These are phyloP conservation scores for Paramecium tetraurelia DNA, from an alignment of 73 alveolate genomes.

Conservation along the genomic window DNA sequence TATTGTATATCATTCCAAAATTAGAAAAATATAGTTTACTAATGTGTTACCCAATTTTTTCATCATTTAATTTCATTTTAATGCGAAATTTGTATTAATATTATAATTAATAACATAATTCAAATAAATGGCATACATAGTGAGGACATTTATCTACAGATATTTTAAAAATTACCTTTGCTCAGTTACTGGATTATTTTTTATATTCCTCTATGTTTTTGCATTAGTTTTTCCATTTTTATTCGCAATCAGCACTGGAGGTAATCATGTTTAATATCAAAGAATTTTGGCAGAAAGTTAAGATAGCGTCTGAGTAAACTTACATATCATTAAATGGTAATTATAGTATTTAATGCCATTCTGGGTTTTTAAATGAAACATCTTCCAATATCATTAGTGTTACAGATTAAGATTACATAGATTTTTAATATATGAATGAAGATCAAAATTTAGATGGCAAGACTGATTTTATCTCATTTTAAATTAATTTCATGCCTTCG, in stretches of 20 bases:
- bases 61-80: not conserved
- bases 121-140: constrained; percentile 33
- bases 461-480: not conserved
- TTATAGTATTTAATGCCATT: not conserved
- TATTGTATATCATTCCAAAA: not conserved
- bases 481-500: not conserved
- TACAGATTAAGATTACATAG: not conserved
- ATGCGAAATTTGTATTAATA: no score
- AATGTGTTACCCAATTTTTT: no score
- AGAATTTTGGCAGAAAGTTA: constrained; percentile 24
- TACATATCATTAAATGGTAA: not conserved
- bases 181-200: constrained; percentile 22
- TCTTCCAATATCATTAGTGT: not conserved
- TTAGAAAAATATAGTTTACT: not conserved
- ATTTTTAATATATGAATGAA: not conserved
- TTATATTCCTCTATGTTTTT: not conserved
- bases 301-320: not conserved
- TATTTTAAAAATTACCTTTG: constrained; percentile 6
- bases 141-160: not conserved
- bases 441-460: constrained; percentile 25
- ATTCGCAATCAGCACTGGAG: constrained; percentile 32
- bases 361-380: not conserved
- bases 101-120: not conserved
- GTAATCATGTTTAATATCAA: not conserved
- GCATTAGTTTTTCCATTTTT: constrained; percentile 39